Evolutionary conservation across 2,329 filamentous ascomycete species (phyloP).

Genomic region (Aspergillus fructus): DNA sequence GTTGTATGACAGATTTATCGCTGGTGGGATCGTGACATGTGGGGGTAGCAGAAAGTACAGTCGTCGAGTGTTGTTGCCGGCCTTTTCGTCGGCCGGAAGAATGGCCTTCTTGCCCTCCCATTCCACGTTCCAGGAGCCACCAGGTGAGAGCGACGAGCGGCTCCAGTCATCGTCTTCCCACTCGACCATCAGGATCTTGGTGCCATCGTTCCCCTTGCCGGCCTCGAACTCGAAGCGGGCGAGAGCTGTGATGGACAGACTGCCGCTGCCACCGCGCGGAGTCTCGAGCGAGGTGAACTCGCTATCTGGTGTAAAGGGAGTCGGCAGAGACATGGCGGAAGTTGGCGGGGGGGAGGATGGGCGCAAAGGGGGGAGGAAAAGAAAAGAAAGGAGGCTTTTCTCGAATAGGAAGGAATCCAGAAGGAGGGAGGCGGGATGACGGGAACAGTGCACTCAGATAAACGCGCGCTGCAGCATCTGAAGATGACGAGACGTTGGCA

Average conservation of each 20-base stretch:
- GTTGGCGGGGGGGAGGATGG: neutral
- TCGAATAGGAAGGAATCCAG: conserved; percentile 9
- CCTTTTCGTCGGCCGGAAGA: conserved; percentile 63
- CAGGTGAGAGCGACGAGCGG: conserved; percentile 34
- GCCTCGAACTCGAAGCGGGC: conserved; percentile 86
- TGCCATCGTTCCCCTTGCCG: conserved; percentile 74
- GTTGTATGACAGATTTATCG: conserved; percentile 63
- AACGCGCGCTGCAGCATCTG: conserved; percentile 8
- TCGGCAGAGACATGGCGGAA: conserved; percentile 15
- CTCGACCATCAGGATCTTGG: conserved; percentile 90
- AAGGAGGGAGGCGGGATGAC: neutral
- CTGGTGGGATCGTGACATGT: conserved; percentile 67
- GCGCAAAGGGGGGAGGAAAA: conserved; percentile 1
- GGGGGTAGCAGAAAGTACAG: conserved; percentile 81
- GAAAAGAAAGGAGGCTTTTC: conserved; percentile 6
- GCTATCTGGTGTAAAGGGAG: conserved; percentile 31
- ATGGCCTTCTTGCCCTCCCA: conserved; percentile 80
- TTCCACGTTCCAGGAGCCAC: conserved; percentile 70
- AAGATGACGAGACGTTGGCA: neutral
- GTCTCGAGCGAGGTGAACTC: conserved; percentile 35
- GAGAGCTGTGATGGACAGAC: conserved; percentile 57
- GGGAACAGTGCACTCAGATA: conserved; percentile 4
- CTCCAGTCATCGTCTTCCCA: conserved; percentile 68
- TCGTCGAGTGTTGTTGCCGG: conserved; percentile 56
- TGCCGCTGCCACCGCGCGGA: conserved; percentile 23